A percentile compares a stretch with the other conserved stretches of the same genome.
Conservation (phyloP, 139 green algal genomes). For the Chlorella sp. region DNA sequence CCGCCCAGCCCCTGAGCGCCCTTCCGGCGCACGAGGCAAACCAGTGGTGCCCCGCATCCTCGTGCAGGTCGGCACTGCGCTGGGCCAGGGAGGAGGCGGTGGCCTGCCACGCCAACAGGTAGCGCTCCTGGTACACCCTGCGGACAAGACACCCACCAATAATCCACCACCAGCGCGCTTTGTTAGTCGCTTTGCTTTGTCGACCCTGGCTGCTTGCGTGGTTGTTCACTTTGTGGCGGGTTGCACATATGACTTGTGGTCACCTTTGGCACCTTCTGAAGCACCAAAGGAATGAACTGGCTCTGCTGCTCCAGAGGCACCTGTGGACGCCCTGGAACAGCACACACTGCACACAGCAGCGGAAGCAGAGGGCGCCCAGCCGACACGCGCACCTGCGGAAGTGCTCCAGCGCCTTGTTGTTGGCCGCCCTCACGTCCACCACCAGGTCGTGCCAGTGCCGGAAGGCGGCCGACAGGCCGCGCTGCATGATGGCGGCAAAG, state of each 20-base stretch:
- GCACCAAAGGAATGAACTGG: no score
- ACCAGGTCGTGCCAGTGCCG: neutral
- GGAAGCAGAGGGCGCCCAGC: no score
- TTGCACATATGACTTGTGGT: no score
- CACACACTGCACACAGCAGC: no score
- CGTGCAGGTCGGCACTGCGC: neutral
- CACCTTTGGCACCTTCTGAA: no score
- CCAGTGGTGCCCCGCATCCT: neutral
- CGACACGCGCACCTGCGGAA: neutral
- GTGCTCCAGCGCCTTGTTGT: neutral
- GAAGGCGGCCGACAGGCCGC: neutral
- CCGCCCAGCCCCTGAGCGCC: neutral
- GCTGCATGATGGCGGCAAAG: conserved; percentile 6
- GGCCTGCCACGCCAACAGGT: neutral
- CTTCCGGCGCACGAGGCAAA: neutral
- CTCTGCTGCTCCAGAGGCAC: no score
- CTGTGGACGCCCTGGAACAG: no score
- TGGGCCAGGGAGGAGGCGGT: neutral
- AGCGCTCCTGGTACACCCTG: neutral
- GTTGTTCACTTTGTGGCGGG: no score
- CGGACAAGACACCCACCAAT: no score
- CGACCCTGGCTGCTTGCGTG: no score
- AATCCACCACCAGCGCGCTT: no score
- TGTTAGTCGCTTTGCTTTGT: no score
- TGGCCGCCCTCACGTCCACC: neutral